phyloP scores from a whole-genome alignment of 2,329 filamentous ascomycete genomes.

The Paradendryphiella salina region DNA sequence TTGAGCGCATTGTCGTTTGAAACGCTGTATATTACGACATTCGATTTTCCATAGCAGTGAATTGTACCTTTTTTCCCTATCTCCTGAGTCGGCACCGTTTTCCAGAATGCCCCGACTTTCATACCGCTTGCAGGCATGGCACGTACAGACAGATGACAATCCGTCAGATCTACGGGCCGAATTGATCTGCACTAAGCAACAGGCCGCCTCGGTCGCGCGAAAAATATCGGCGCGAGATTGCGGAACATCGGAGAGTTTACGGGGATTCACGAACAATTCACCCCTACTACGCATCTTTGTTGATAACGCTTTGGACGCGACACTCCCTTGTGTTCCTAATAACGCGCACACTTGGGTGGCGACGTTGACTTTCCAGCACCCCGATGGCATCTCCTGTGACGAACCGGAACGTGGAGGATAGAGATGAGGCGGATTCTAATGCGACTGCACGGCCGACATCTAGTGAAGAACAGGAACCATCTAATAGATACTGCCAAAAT shows the following conservation, averaged over 20 bases:
- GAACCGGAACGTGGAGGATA: slow-evolving; percentile 7
- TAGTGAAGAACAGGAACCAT: slow-evolving; percentile 12
- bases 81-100: too few species aligned
- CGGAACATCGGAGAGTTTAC: slow-evolving; percentile 18
- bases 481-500: slow-evolving; percentile 24
- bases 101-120: not conserved
- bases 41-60: not conserved
- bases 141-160: not conserved
- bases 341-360: not conserved
- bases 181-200: not conserved
- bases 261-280: not conserved
- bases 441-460: slow-evolving; percentile 13
- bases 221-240: not conserved
- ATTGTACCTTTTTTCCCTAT: not conserved
- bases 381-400: slow-evolving; percentile 19
- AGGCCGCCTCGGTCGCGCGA: not conserved
- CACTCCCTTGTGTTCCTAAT: not conserved
- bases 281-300: not conserved
- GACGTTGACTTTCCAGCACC: not conserved
- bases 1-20: slow-evolving; percentile 66
- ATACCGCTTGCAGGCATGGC: not conserved
- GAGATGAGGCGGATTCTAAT: slow-evolving; percentile 18
- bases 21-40: not conserved
- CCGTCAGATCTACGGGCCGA: not conserved
- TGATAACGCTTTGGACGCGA: not conserved